A percentile compares a stretch with the other conserved stretches of the same genome.
phyloP scores from a whole-genome alignment of 345 rosid genomes.

The Punica granatum region DNA sequence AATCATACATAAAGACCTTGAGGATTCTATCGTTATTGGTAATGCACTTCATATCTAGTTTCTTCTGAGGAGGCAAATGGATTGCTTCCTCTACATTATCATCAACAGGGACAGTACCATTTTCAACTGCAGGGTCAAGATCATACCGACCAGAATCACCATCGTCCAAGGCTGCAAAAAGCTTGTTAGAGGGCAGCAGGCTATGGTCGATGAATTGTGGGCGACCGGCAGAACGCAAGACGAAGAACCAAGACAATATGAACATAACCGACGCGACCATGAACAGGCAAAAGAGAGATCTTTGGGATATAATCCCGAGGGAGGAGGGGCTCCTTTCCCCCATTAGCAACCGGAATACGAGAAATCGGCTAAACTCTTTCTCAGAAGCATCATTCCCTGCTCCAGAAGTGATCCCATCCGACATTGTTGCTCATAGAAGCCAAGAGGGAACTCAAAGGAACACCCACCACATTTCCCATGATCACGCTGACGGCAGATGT shows the following conservation, averaged over 20 bases:
- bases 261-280: slow-evolving; percentile 30
- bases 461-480: neutral
- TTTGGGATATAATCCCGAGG: slow-evolving; percentile 28
- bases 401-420: too few species aligned
- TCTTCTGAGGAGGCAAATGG: neutral
- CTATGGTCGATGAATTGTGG: slow-evolving; percentile 29
- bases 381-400: slow-evolving; percentile 1
- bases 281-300: slow-evolving; percentile 42
- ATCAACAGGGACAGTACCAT: slow-evolving; percentile 20
- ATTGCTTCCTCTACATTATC: slow-evolving; percentile 14
- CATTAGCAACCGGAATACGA: slow-evolving; percentile 22
- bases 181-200: slow-evolving; percentile 23
- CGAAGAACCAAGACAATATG: slow-evolving; percentile 65
- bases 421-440: neutral
- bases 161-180: slow-evolving; percentile 20
- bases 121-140: slow-evolving; percentile 17
- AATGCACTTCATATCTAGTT: slow-evolving; percentile 7
- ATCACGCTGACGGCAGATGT: neutral
- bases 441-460: neutral
- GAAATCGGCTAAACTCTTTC: neutral
- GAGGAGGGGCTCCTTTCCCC: slow-evolving; percentile 41
- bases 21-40: slow-evolving; percentile 22
- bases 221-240: slow-evolving; percentile 41
- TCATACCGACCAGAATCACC: slow-evolving; percentile 14
- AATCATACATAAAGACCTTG: slow-evolving; percentile 85